A percentile compares a stretch with the other conserved stretches of the same genome.
Conservation (phyloP, 140 eudicot genomes). For the Cichorium intybus region DNA sequence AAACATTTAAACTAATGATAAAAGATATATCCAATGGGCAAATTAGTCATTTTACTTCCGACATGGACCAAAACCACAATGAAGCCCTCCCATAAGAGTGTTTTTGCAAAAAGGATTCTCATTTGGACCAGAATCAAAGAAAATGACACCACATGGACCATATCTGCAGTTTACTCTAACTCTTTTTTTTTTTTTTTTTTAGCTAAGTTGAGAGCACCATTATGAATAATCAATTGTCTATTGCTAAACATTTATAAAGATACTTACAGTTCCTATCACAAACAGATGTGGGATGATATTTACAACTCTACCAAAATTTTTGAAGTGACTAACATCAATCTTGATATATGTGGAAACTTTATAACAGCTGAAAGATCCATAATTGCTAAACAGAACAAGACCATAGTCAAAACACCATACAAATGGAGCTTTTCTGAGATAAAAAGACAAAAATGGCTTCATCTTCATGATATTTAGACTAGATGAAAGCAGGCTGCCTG, state of each 20-base stretch:
- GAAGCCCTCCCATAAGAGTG: too few relatives aligned
- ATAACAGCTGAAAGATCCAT: background rate
- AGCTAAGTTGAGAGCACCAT: too few relatives aligned
- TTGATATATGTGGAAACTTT: background rate
- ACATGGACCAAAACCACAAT: too few relatives aligned
- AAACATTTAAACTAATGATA: too few relatives aligned
- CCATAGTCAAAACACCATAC: background rate
- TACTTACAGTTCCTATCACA: background rate
- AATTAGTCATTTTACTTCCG: too few relatives aligned
- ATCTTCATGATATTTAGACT: background rate
- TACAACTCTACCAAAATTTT: constrained; percentile 1
- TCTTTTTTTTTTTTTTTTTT: too few relatives aligned
- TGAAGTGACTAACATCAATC: background rate
- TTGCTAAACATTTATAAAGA: background rate
- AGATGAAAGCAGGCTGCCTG: background rate
- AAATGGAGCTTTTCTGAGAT: background rate
- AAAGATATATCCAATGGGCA: too few relatives aligned
- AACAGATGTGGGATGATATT: background rate
- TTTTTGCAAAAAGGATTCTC: too few relatives aligned
- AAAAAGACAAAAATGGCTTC: background rate
- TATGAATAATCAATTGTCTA: background rate
- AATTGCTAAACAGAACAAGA: background rate
- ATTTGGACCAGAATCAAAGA: too few relatives aligned
- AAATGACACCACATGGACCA: too few relatives aligned
- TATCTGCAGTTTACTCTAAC: too few relatives aligned